Conservation (phyloP, 345 rosid species). For the Gossypium ekmanianum region DNA sequence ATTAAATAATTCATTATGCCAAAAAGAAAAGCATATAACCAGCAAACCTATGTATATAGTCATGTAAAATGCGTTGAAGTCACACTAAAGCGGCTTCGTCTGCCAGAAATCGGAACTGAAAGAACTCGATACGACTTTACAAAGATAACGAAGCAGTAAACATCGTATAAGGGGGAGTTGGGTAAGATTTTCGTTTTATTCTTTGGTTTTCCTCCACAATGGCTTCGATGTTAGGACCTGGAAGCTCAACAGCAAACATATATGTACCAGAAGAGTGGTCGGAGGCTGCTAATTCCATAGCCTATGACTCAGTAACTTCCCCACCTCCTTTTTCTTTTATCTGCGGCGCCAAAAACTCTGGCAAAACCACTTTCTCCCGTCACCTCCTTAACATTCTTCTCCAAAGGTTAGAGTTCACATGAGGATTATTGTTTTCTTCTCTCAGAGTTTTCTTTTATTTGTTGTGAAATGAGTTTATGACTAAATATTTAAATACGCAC, state of each 20-base stretch:
- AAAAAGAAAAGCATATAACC: too few relatives aligned
- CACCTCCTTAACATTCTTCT: slow-evolving; percentile 71
- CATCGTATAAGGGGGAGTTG: not conserved
- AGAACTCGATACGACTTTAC: not conserved
- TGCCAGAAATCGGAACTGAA: not conserved
- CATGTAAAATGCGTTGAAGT: not conserved
- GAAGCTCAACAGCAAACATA: slow-evolving; percentile 39
- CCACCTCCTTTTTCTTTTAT: slow-evolving; percentile 51
- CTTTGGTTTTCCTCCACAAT: not conserved
- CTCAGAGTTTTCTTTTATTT: not conserved
- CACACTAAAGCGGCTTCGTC: not conserved
- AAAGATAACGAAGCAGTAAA: not conserved
- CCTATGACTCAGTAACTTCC: slow-evolving; percentile 38
- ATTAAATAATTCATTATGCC: too few relatives aligned
- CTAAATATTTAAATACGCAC: not conserved
- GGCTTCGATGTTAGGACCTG: slow-evolving; percentile 35
- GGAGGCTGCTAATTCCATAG: slow-evolving; percentile 54
- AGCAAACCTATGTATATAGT: not conserved
- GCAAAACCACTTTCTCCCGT: slow-evolving; percentile 89
- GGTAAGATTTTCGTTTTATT: not conserved
- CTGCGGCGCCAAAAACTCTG: slow-evolving; percentile 83
- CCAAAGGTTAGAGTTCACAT: slow-evolving; percentile 39
- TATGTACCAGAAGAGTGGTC: slow-evolving; percentile 69
- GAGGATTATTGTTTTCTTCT: not conserved
- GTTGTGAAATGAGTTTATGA: not conserved